These are phyloP conservation scores for Myxozyma monticola DNA, from an alignment of 805 yeast genomes.

Conservation along the genomic window DNA sequence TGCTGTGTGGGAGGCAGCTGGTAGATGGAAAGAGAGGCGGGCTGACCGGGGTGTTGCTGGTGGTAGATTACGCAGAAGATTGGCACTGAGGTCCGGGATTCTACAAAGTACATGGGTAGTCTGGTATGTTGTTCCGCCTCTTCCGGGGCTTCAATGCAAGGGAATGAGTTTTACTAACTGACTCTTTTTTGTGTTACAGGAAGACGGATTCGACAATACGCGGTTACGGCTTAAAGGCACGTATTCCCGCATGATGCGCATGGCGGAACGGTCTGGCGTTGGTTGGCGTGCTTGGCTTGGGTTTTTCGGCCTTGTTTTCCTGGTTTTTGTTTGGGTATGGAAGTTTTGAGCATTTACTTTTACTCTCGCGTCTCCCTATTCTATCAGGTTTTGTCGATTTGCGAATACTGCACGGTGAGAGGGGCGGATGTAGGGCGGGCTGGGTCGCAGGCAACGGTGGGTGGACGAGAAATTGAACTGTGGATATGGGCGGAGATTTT, in stretches of 20 bases:
- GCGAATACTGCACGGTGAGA: no score
- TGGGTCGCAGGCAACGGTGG: no score
- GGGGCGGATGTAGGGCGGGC: no score
- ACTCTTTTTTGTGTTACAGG: slow-evolving; percentile 27
- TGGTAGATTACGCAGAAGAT: slow-evolving; percentile 52
- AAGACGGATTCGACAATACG: slow-evolving; percentile 50
- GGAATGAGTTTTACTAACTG: not conserved
- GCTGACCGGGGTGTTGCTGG: not conserved
- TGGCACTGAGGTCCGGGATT: slow-evolving; percentile 64
- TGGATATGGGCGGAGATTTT: no score
- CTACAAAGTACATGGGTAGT: slow-evolving; percentile 48
- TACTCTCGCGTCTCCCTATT: no score
- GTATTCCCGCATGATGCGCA: slow-evolving; percentile 56
- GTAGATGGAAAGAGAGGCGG: not conserved
- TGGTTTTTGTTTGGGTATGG: slow-evolving; percentile 56
- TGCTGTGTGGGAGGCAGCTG: not conserved
- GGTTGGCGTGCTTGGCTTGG: slow-evolving; percentile 62
- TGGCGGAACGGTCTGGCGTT: slow-evolving; percentile 66
- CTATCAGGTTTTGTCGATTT: no score
- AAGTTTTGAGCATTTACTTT: slow-evolving; percentile 32
- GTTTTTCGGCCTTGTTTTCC: slow-evolving; percentile 47
- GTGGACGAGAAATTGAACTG: no score
- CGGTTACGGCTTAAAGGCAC: slow-evolving; percentile 52
- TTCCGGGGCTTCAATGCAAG: not conserved
- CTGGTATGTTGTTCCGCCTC: slow-evolving; percentile 34